Evolutionary conservation across 148 eudicot species (phyloP), one percentile per base, ranked within the genome.

Genomic region (Limonium bicolor): DNA sequence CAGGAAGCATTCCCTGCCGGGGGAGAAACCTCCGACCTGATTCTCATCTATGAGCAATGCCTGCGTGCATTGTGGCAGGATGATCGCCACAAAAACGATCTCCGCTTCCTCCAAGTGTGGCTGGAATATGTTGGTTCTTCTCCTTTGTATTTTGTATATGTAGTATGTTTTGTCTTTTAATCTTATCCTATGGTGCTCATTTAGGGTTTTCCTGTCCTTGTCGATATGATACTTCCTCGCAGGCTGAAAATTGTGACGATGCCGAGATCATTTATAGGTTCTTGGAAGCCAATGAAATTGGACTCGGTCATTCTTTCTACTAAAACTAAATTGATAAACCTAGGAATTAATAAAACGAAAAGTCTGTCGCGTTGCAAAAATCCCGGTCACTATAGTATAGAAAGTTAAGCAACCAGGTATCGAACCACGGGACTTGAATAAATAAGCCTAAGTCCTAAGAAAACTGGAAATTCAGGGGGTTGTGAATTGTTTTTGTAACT

Each of bases 181-280:
- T n/a, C n/a, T n/a, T n/a, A n/a, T n/a, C n/a, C n/a, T n/a, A n/a
- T n/a, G n/a, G n/a, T n/a, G n/a, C n/a, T n/a, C n/a, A n/a, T n/a
- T n/a, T n/a, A n/a, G n/a, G n/a, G n/a, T n/a, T n/a, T n/a, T n/a
- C n/a, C n/a, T n/a, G n/a, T n/a, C n/a, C n/a, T n/a, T n/a, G n/a
- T n/a, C n/a, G n/a, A n/a, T n/a, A n/a, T n/a, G n/a, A n/a, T n/a
- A 36, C 43, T 53, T 46, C 49, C 46, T 40, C 67, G 71, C 73
- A 90, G 99, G 99, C 99, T 64, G 99, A 84, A 55, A 75, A 69
- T 61, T 90, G 99, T 63, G 66, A 34, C 44, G 99, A 90, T 73
- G 92, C 99, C 33, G 82, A 90, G 75, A 73, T 90, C 22, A 74
- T 90, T 47, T 90, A 65, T 60, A 75, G 46, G 41, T 90, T 90